Evolutionary conservation across 768 basidiomycete species (phyloP), one percentile per base, ranked within the genome.

Genomic region (Boletus patriciae): DNA sequence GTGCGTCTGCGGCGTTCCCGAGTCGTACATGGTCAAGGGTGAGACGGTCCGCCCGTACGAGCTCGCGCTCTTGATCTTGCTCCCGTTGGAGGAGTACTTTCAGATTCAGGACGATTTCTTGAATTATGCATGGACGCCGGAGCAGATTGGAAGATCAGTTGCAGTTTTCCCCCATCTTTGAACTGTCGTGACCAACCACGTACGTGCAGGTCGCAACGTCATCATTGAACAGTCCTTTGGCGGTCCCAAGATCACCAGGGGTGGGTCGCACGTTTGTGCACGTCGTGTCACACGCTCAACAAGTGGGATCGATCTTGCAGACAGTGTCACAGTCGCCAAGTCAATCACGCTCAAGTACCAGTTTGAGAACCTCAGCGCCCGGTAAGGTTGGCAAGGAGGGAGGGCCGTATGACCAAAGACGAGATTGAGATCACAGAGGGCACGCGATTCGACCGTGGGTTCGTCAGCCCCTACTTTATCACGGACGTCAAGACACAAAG

Each of bases 341-440:
- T 79, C 93, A 36, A 93, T 99, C 64, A 79, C 86, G 6, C 83
- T 98, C 66, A 87, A 98, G 77, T 93, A 98, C 85, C 96, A 95
- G 76, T 97, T 98, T 70, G 93, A 98, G 81, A 98, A 98, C 81
- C 90, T 98, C 55, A 94, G 95, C 70, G 94, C 95, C 68, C 90
- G 94, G 93, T 95, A 97, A 97, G 74, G 96, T 98, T 58, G 96
- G 96, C 71, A 97, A 96, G 80, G 96, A 99, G 77, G 96, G 96
- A 99, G 75, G 96, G 96, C 43, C 87, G 90, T 65, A 98, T 96
- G 6, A 97, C 95, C 62, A 94, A 97, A 66, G 96, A 98, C 70
- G 93, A 97, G 76, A 98, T 97, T 70, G 96, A 98, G 74, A 94
- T 98, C 68, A 98, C 96, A 25, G 96, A 98, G 77, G 96, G 96